Evolutionary conservation across 2,329 filamentous ascomycete species (phyloP).

Genomic region (Pseudodiploospora longispora): DNA sequence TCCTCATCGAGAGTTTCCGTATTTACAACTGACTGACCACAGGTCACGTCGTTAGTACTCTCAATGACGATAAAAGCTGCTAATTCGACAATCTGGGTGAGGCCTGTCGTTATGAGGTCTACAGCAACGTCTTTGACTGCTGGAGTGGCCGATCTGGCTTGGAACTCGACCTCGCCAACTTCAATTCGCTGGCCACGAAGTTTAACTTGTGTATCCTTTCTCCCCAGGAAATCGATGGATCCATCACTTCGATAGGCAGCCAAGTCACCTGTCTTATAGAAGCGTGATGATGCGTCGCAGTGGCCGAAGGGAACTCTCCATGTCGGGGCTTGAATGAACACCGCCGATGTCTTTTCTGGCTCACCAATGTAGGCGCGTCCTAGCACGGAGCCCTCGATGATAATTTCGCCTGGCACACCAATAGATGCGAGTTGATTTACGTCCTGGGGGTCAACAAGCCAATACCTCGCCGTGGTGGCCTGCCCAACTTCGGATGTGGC

Average conservation of each 20-base stretch:
- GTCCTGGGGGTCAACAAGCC: too few species aligned
- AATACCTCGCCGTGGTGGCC: background rate
- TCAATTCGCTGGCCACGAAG: too few species aligned
- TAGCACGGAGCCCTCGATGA: too few species aligned
- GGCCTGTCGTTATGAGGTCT: background rate
- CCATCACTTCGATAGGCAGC: too few species aligned
- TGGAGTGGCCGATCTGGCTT: background rate
- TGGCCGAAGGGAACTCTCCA: background rate
- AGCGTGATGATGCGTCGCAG: too few species aligned
- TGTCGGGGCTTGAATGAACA: background rate
- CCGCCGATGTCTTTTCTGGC: background rate
- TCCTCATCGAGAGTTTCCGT: background rate
- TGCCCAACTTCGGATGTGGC: background rate
- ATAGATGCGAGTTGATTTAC: too few species aligned
- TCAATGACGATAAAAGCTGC: background rate
- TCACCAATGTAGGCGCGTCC: conserved; percentile 1
- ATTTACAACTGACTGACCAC: too few species aligned
- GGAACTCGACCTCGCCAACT: background rate
- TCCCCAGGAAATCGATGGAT: too few species aligned
- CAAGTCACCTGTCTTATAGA: too few species aligned
- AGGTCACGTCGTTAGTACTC: background rate
- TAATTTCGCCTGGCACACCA: too few species aligned
- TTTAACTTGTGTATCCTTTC: too few species aligned
- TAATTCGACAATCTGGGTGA: background rate
- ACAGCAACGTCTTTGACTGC: background rate